Conservation (phyloP, 106 monocot species). For the Posidonia australis region DNA sequence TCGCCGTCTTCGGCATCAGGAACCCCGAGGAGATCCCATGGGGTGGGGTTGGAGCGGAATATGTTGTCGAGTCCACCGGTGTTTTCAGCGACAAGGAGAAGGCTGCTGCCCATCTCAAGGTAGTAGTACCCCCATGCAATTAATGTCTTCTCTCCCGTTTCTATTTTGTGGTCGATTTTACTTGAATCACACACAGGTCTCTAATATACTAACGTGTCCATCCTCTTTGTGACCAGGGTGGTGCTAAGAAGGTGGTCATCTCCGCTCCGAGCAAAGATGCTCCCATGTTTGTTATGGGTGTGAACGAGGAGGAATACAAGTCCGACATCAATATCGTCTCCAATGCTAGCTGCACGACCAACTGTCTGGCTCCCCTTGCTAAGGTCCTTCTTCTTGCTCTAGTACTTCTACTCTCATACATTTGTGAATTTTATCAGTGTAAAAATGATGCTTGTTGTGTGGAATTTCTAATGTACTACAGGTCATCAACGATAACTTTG, state of each 20-base stretch:
- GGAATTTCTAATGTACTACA: neutral
- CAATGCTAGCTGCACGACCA: constrained; percentile 90
- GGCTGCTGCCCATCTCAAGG: constrained; percentile 23
- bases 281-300: constrained; percentile 84
- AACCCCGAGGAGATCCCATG: constrained; percentile 25
- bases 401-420: neutral
- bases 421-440: neutral
- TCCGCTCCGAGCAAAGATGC: constrained; percentile 96
- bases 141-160: neutral
- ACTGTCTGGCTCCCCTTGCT: constrained; percentile 77
- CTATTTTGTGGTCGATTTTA: neutral
- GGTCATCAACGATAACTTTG: constrained; percentile 76
- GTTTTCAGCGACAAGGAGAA: constrained; percentile 29
- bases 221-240: constrained; percentile 31
- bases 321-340: constrained; percentile 64
- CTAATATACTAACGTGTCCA: neutral
- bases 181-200: neutral
- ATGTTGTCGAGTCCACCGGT: constrained; percentile 19
- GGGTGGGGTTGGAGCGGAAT: constrained; percentile 20
- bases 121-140: neutral
- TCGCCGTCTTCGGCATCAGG: constrained; percentile 14
- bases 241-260: constrained; percentile 87
- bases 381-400: constrained; percentile 32
- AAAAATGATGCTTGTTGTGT: neutral
- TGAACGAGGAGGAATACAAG: constrained; percentile 68